Evolutionary conservation across 352 stramenopile genomes (phyloP).

Genomic region (Pythium oligandrum): DNA sequence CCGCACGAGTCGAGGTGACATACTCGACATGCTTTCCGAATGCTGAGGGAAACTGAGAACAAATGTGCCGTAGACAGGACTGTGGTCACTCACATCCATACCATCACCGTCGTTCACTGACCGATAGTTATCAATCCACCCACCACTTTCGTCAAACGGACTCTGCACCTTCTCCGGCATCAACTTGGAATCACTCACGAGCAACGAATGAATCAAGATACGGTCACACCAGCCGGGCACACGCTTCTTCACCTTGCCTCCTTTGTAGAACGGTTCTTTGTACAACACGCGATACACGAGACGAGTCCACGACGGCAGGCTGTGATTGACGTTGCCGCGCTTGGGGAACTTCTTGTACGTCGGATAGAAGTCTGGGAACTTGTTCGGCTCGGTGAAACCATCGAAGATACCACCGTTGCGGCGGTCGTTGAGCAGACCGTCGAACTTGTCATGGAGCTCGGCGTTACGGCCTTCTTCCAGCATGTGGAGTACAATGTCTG

Average conservation of each 20-base stretch:
- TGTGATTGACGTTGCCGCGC: slow-evolving; percentile 59
- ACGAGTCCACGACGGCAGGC: slow-evolving; percentile 56
- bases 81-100: slow-evolving; percentile 84
- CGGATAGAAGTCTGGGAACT: slow-evolving; percentile 85
- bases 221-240: slow-evolving; percentile 85
- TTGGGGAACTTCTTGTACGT: slow-evolving; percentile 89
- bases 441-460: slow-evolving; percentile 82
- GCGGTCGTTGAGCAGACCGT: slow-evolving; percentile 77
- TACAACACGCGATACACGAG: slow-evolving; percentile 78
- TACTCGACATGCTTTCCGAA: slow-evolving; percentile 11
- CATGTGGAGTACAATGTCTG: slow-evolving; percentile 74
- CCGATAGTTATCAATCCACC: slow-evolving; percentile 75
- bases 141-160: slow-evolving; percentile 30
- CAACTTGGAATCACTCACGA: slow-evolving; percentile 75
- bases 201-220: slow-evolving; percentile 79
- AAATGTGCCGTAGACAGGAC: slow-evolving; percentile 72
- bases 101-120: slow-evolving; percentile 76
- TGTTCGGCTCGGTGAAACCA: slow-evolving; percentile 75
- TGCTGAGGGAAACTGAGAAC: slow-evolving; percentile 63
- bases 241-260: slow-evolving; percentile 86
- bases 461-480: slow-evolving; percentile 67
- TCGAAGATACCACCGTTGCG: slow-evolving; percentile 72
- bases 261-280: slow-evolving; percentile 89
- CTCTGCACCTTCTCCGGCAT: slow-evolving; percentile 72
- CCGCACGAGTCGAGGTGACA: slow-evolving; percentile 10